These are phyloP conservation scores for Tolypocladium pustulatum DNA, from an alignment of 2,329 filamentous ascomycete genomes.

Conservation along the genomic window DNA sequence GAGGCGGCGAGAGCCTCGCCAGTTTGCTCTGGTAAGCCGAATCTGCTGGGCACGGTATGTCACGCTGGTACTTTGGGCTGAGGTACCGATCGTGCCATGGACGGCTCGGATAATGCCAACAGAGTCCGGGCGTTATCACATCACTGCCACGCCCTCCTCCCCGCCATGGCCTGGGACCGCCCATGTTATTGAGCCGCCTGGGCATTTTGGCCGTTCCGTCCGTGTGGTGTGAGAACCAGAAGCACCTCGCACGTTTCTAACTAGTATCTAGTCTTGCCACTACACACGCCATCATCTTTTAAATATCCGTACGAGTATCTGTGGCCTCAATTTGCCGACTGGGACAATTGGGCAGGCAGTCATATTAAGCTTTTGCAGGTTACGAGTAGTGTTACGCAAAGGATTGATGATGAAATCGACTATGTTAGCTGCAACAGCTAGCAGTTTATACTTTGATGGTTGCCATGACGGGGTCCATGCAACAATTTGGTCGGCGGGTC, in stretches of 20 bases:
- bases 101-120: not conserved
- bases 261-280: too few relatives aligned
- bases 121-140: not conserved
- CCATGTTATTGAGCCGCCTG: not conserved
- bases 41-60: not conserved
- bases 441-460: not conserved
- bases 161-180: not conserved
- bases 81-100: not conserved
- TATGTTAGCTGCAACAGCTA: not conserved
- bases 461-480: not conserved
- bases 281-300: not conserved
- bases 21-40: not conserved
- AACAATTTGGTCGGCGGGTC: not conserved
- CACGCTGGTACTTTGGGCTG: not conserved
- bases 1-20: not conserved
- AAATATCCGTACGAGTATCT: too few relatives aligned
- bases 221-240: not conserved
- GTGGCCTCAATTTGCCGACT: not conserved
- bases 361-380: not conserved
- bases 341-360: not conserved
- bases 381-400: too few relatives aligned
- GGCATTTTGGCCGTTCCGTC: not conserved
- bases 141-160: not conserved
- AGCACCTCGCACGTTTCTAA: not conserved
- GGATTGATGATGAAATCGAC: too few relatives aligned